Percentiles rank a stretch among this genome's conserved stretches.
Evolutionary conservation across 768 basidiomycete species (phyloP).

Genomic region (Galerina marginata): DNA sequence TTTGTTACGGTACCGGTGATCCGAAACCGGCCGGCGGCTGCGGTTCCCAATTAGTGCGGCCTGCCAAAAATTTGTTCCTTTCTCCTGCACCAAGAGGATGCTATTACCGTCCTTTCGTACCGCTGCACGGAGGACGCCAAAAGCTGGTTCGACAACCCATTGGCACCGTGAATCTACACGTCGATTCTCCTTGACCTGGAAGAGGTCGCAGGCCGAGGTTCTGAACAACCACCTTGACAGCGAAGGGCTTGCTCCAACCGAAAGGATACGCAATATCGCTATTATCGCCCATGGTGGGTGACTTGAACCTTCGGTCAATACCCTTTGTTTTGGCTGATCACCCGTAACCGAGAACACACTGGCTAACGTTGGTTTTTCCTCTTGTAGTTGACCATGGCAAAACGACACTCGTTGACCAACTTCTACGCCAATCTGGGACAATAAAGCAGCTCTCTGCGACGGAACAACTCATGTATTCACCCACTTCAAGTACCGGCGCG

Average conservation of each 20-base stretch:
- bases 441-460: constrained; percentile 43
- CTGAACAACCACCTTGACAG: constrained; percentile 19
- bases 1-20: too few relatives aligned
- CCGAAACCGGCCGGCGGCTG: too few relatives aligned
- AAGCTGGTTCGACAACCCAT: neutral
- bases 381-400: constrained; percentile 55
- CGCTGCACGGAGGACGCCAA: constrained; percentile 1
- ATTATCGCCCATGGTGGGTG: constrained; percentile 56
- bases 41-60: neutral
- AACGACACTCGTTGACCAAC: constrained; percentile 58
- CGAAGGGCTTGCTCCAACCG: constrained; percentile 34
- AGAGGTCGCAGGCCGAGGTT: constrained; percentile 26
- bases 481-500: constrained; percentile 30
- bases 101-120: constrained; percentile 15
- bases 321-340: constrained; percentile 9
- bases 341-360: neutral
- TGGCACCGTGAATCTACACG: neutral
- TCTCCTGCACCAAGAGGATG: constrained; percentile 11
- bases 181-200: constrained; percentile 12
- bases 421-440: constrained; percentile 55
- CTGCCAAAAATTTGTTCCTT: neutral
- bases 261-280: constrained; percentile 52
- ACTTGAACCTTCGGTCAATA: constrained; percentile 2
- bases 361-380: constrained; percentile 9
- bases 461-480: constrained; percentile 41